These are phyloP conservation scores for Volvox carteri DNA, from an alignment of 163 green algal genomes.

Conservation along the genomic window DNA sequence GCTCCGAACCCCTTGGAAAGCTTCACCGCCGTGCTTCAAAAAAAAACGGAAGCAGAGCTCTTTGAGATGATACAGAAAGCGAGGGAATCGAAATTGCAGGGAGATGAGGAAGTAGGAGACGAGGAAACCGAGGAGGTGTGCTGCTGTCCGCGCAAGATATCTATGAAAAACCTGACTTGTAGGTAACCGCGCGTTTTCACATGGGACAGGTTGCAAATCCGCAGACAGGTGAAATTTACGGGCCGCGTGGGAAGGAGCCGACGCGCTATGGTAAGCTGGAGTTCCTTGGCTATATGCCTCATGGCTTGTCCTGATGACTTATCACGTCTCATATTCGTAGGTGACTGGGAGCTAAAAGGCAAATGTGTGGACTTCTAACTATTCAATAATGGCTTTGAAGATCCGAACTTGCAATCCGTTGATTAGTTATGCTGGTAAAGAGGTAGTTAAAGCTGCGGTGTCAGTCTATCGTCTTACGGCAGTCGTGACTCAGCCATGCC, in stretches of 20 bases:
- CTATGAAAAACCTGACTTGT: too few relatives aligned
- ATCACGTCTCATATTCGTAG: neutral
- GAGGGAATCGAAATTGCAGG: neutral
- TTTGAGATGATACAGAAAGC: constrained; percentile 13
- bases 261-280: constrained; percentile 26
- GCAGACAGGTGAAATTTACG: constrained; percentile 16
- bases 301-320: neutral
- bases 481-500: too few relatives aligned
- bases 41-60: constrained; percentile 36
- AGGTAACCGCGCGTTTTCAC: too few relatives aligned
- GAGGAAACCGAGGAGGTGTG: constrained; percentile 4
- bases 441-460: too few relatives aligned
- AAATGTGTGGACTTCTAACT: constrained; percentile 52
- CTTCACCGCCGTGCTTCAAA: constrained; percentile 21
- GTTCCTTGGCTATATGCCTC: neutral
- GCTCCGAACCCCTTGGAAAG: neutral
- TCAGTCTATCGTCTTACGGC: too few relatives aligned
- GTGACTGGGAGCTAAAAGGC: constrained; percentile 49
- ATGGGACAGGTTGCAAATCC: constrained; percentile 35
- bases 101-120: neutral
- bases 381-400: too few relatives aligned
- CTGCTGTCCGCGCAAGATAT: too few relatives aligned
- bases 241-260: constrained; percentile 30
- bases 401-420: neutral
- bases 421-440: neutral